These are phyloP conservation scores for Acer negundo DNA, from an alignment of 345 rosid species.

Conservation along the genomic window DNA sequence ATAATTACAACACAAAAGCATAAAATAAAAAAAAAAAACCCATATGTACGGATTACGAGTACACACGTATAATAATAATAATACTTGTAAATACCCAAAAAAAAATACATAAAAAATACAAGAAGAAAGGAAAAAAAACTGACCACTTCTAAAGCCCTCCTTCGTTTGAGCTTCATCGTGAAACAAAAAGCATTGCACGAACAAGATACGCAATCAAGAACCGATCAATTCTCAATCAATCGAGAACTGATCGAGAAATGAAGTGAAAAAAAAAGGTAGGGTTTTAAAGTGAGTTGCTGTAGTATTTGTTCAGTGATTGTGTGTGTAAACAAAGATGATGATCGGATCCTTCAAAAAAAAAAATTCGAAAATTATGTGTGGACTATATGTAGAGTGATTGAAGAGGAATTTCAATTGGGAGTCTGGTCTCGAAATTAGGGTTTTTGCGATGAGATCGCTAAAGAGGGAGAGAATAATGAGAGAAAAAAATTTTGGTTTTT, in stretches of 20 bases:
- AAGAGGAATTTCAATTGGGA: constrained; percentile 7
- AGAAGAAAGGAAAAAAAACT: constrained; percentile 23
- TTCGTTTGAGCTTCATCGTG: constrained; percentile 74
- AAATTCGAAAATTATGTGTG: neutral
- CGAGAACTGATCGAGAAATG: constrained; percentile 52
- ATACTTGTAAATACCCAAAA: neutral
- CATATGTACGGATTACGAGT: neutral
- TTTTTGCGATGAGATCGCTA: constrained; percentile 44
- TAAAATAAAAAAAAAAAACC: too few species aligned
- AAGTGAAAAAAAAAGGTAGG: constrained; percentile 19
- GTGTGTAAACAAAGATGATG: constrained; percentile 2
- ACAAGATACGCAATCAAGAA: constrained; percentile 21
- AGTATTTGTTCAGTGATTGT: neutral
- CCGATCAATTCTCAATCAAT: constrained; percentile 54
- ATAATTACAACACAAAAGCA: neutral
- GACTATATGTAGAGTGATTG: neutral
- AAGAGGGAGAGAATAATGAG: constrained; percentile 23
- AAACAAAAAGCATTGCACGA: constrained; percentile 53
- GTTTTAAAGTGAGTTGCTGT: constrained; percentile 19
- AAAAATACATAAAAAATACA: neutral
- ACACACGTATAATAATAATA: neutral
- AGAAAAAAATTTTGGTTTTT: neutral
- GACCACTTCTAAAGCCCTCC: constrained; percentile 88
- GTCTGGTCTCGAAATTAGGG: constrained; percentile 53
- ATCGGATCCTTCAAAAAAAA: constrained; percentile 29